A percentile compares a stretch with the other conserved stretches of the same genome.
These are phyloP conservation scores for Phytophthora fragariae DNA, from an alignment of 352 stramenopile genomes.

Conservation along the genomic window DNA sequence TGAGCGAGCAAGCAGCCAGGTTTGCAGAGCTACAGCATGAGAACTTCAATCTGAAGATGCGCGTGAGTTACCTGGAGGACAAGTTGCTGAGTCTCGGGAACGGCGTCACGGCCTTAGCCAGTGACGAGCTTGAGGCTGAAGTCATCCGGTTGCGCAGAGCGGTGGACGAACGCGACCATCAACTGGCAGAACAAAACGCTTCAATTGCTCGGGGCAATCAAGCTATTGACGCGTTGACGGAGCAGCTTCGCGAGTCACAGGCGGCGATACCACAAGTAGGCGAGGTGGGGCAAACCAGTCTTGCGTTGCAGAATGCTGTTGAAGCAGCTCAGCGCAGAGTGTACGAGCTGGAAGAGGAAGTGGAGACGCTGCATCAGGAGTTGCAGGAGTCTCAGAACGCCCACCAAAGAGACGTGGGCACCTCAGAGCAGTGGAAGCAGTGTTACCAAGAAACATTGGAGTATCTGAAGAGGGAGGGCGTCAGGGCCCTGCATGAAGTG, in stretches of 20 bases:
- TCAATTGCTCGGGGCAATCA: neutral
- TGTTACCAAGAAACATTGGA: neutral
- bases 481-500: neutral
- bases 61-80: conserved; percentile 43
- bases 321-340: neutral
- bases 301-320: neutral
- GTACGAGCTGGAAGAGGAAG: conserved; percentile 1
- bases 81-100: conserved; percentile 21
- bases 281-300: neutral
- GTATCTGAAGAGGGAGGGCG: neutral
- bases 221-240: neutral
- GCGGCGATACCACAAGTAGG: neutral
- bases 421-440: neutral
- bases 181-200: neutral
- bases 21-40: conserved; percentile 22
- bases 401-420: neutral
- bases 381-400: neutral
- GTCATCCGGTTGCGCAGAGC: conserved; percentile 4
- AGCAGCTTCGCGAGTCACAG: conserved; percentile 8
- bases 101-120: neutral
- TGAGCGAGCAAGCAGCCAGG: conserved; percentile 16
- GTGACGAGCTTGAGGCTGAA: conserved; percentile 9
- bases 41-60: conserved; percentile 48
- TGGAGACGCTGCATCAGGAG: neutral
- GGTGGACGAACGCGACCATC: neutral